phyloP scores from a whole-genome alignment of 345 rosid species.

The Citrus hindsii region DNA sequence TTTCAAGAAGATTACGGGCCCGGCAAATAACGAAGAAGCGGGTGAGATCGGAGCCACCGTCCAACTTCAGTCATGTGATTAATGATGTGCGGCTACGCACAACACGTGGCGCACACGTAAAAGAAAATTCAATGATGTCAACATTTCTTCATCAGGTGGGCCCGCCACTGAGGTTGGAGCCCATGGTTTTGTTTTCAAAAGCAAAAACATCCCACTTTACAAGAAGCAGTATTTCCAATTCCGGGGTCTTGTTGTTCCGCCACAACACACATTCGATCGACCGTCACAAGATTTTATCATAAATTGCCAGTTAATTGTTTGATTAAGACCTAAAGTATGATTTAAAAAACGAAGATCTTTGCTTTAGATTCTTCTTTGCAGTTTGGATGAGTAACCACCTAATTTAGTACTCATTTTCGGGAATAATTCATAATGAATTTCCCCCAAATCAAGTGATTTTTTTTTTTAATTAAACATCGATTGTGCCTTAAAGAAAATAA shows the following conservation, averaged over 20 bases:
- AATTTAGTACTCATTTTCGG: too few relatives aligned
- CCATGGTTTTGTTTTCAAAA: slow-evolving; percentile 20
- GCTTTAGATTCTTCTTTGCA: background rate
- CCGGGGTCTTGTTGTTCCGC: background rate
- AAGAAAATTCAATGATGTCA: background rate
- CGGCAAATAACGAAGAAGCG: slow-evolving; percentile 1
- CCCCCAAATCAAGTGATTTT: background rate
- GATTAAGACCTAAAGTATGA: background rate
- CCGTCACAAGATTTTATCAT: background rate
- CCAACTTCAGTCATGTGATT: background rate
- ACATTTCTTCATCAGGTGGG: background rate
- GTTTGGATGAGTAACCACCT: background rate
- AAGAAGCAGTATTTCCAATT: background rate
- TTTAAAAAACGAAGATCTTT: background rate
- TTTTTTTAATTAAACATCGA: too few relatives aligned
- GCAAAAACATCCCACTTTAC: background rate
- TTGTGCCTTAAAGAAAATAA: background rate
- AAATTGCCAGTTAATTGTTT: background rate
- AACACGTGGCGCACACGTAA: background rate
- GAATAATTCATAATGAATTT: too few relatives aligned
- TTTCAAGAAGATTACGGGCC: background rate
- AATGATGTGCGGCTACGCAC: background rate
- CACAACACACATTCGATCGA: background rate
- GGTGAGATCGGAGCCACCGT: slow-evolving; percentile 20
- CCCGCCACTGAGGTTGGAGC: slow-evolving; percentile 12